Evolutionary conservation across 305 asterid species (phyloP).

Genomic region (Fraxinus angustifolia): DNA sequence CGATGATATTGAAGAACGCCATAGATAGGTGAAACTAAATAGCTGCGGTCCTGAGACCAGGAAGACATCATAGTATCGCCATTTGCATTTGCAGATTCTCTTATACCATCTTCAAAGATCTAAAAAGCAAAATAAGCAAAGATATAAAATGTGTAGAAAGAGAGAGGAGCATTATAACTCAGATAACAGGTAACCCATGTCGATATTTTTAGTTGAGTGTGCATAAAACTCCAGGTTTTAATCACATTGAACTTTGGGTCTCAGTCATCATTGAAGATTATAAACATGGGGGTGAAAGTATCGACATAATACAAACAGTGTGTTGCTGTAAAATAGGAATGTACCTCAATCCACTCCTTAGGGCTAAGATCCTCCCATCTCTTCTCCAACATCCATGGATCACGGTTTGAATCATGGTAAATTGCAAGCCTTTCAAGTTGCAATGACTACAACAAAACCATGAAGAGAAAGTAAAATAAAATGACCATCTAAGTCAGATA

Average conservation of each 20-base stretch:
- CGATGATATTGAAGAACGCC: slow-evolving; percentile 95
- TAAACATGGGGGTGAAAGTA: slow-evolving; percentile 1
- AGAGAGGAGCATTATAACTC: slow-evolving; percentile 16
- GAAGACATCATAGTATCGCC: slow-evolving; percentile 39
- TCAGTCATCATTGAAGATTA: not conserved
- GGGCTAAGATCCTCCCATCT: slow-evolving; percentile 97
- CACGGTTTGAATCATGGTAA: slow-evolving; percentile 86
- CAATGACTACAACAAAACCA: slow-evolving; percentile 58
- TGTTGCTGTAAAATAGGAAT: slow-evolving; percentile 26
- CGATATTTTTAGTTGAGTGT: not conserved
- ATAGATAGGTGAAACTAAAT: slow-evolving; percentile 88
- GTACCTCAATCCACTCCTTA: slow-evolving; percentile 92
- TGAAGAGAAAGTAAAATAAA: slow-evolving; percentile 14
- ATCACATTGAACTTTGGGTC: not conserved
- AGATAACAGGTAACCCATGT: slow-evolving; percentile 5
- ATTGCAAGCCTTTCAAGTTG: slow-evolving; percentile 97
- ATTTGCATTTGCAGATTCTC: slow-evolving; percentile 56
- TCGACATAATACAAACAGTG: slow-evolving; percentile 12
- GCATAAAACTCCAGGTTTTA: not conserved
- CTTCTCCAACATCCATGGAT: slow-evolving; percentile 85
- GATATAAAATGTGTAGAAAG: slow-evolving; percentile 16
- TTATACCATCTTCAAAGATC: slow-evolving; percentile 95
- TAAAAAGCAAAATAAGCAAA: slow-evolving; percentile 25
- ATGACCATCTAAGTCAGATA: slow-evolving; percentile 22
- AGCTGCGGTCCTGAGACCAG: slow-evolving; percentile 72